Conservation (phyloP, 176 grass and related monocot species). For the Carex kokanica region DNA sequence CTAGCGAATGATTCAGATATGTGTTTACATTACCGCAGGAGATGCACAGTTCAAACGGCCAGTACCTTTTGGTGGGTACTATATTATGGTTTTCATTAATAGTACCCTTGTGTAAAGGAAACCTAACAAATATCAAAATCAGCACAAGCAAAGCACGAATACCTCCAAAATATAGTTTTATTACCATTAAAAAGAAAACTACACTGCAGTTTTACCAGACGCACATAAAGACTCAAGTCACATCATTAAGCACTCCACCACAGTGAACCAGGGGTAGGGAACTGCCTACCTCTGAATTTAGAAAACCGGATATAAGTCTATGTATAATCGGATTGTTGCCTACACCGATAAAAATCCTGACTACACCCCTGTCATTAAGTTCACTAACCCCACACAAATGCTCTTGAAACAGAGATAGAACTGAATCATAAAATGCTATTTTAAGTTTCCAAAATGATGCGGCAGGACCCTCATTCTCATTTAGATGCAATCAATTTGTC, state of each 20-base stretch:
- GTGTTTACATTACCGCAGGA: background rate
- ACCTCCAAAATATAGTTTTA: constrained; percentile 17
- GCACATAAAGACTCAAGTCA: background rate
- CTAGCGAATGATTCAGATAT: background rate
- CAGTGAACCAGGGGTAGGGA: too few species aligned
- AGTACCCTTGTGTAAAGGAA: background rate
- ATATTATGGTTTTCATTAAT: too few species aligned
- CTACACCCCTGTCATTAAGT: background rate
- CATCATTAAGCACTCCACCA: background rate
- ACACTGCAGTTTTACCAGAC: background rate
- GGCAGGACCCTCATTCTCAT: background rate
- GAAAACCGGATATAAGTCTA: too few species aligned
- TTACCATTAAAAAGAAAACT: constrained; percentile 1
- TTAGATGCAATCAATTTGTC: constrained; percentile 42
- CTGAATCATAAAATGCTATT: background rate
- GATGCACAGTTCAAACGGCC: background rate
- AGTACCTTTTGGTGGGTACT: too few species aligned
- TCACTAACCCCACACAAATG: background rate
- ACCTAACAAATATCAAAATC: background rate
- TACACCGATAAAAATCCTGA: too few species aligned
- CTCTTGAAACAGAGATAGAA: background rate
- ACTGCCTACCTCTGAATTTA: too few species aligned
- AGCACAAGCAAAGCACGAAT: background rate
- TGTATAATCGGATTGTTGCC: too few species aligned
- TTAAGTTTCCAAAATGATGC: background rate